Evolutionary conservation across 1,284 basidiomycete genomes (phyloP).

Genomic region (Agaricales sp.): DNA sequence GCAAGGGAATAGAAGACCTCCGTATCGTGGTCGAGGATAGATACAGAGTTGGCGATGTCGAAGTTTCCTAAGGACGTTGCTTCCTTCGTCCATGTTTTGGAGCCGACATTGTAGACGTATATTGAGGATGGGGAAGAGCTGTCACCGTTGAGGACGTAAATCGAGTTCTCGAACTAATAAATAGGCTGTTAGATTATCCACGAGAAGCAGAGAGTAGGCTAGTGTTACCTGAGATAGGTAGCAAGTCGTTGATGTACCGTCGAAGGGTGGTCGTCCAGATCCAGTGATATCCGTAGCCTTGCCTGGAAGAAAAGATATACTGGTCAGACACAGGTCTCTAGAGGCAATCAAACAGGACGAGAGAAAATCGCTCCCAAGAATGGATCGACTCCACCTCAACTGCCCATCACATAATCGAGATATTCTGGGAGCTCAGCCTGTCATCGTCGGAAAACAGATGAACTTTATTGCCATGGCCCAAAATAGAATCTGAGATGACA

Average conservation of each 20-base stretch:
- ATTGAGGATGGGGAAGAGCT: constrained; percentile 49
- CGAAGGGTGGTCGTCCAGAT: constrained; percentile 62
- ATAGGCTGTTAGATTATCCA: background rate
- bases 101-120: constrained; percentile 58
- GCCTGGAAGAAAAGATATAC: constrained; percentile 26
- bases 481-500: too few species aligned
- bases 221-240: constrained; percentile 54
- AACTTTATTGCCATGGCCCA: too few species aligned
- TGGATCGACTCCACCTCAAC: too few species aligned
- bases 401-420: too few species aligned
- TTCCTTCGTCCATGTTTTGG: constrained; percentile 60
- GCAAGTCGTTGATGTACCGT: constrained; percentile 56
- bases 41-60: constrained; percentile 42
- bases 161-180: constrained; percentile 55
- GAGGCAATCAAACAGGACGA: too few species aligned
- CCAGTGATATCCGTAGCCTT: constrained; percentile 55
- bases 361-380: too few species aligned
- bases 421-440: too few species aligned
- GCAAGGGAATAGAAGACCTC: constrained; percentile 73
- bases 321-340: too few species aligned
- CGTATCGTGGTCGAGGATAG: constrained; percentile 84
- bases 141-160: constrained; percentile 76
- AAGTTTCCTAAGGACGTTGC: constrained; percentile 36
- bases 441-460: too few species aligned
- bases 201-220: background rate